phyloP scores from a whole-genome alignment of 2,329 filamentous ascomycete species.

The Remersonia thermophila region DNA sequence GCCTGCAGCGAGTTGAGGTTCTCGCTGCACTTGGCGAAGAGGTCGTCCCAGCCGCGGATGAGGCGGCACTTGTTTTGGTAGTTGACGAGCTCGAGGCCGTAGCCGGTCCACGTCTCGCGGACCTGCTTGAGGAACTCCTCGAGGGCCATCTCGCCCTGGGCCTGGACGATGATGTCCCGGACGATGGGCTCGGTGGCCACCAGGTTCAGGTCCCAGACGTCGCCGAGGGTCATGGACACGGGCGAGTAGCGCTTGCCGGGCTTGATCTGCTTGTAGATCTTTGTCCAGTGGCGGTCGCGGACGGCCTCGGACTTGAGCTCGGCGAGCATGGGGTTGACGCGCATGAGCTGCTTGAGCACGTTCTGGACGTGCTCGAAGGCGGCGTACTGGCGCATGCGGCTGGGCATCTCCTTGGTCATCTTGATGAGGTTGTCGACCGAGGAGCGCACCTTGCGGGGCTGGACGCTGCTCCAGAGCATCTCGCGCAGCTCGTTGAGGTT shows the following conservation, averaged over 20 bases:
- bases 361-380: conserved; percentile 98
- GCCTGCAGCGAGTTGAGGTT: conserved; percentile 95
- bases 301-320: conserved; percentile 96
- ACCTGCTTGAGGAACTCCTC: conserved; percentile 97
- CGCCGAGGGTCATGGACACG: conserved; percentile 89
- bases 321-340: conserved; percentile 75
- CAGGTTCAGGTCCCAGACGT: conserved; percentile 95
- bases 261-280: conserved; percentile 92
- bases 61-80: conserved; percentile 98
- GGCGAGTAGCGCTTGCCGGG: conserved; percentile 90
- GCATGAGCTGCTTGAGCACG: conserved; percentile 75
- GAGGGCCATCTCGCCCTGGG: conserved; percentile 93
- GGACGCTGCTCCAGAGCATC: conserved; percentile 85
- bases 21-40: conserved; percentile 97
- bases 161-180: conserved; percentile 85
- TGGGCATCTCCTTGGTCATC: conserved; percentile 98
- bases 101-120: conserved; percentile 92
- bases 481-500: conserved; percentile 90
- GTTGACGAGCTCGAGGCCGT: conserved; percentile 83
- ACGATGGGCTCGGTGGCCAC: conserved; percentile 78
- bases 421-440: conserved; percentile 87
- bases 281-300: conserved; percentile 90
- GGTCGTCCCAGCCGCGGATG: conserved; percentile 94
- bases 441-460: conserved; percentile 82
- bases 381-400: conserved; percentile 96